These are phyloP conservation scores for Rozella allomycis DNA, from an alignment of 371 early-diverging fungal genomes.

Conservation along the genomic window DNA sequence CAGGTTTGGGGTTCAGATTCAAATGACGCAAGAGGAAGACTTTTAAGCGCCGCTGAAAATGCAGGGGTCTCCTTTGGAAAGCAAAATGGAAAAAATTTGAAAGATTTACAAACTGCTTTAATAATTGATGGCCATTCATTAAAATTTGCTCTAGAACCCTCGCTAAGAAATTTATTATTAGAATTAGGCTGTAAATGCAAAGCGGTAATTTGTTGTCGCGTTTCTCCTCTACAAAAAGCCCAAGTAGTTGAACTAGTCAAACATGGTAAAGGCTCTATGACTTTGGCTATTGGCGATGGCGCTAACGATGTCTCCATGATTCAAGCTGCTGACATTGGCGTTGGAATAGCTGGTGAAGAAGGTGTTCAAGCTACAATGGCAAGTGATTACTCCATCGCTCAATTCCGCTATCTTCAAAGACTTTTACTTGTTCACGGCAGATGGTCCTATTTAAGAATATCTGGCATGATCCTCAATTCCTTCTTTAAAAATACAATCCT, in stretches of 20 bases:
- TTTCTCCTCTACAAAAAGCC: slow-evolving; percentile 74
- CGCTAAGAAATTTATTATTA: slow-evolving; percentile 29
- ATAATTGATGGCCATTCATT: slow-evolving; percentile 80
- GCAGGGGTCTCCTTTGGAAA: too few species aligned
- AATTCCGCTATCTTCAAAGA: slow-evolving; percentile 51
- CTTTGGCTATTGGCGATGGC: slow-evolving; percentile 88
- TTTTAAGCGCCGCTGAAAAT: too few species aligned
- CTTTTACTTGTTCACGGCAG: slow-evolving; percentile 17
- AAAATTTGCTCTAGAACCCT: slow-evolving; percentile 40
- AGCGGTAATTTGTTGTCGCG: slow-evolving; percentile 68
- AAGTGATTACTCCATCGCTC: slow-evolving; percentile 69
- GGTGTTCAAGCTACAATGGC: slow-evolving; percentile 81
- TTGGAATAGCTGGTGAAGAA: slow-evolving; percentile 78
- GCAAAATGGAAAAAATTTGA: too few species aligned
- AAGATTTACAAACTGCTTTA: slow-evolving; percentile 39
- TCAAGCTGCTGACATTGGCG: slow-evolving; percentile 83
- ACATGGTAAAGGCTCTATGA: slow-evolving; percentile 58
- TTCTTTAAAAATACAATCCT: slow-evolving; percentile 64
- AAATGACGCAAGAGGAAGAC: too few species aligned
- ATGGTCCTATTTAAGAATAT: slow-evolving; percentile 50
- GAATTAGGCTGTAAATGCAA: slow-evolving; percentile 46
- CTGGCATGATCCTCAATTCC: slow-evolving; percentile 70
- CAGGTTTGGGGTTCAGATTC: too few species aligned
- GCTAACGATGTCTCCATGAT: slow-evolving; percentile 74
- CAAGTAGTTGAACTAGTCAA: slow-evolving; percentile 47